Percentiles rank a stretch among this genome's conserved stretches.
phyloP scores from a whole-genome alignment of 1,139 yeast species.

The Saccharomyces hybrid region DNA sequence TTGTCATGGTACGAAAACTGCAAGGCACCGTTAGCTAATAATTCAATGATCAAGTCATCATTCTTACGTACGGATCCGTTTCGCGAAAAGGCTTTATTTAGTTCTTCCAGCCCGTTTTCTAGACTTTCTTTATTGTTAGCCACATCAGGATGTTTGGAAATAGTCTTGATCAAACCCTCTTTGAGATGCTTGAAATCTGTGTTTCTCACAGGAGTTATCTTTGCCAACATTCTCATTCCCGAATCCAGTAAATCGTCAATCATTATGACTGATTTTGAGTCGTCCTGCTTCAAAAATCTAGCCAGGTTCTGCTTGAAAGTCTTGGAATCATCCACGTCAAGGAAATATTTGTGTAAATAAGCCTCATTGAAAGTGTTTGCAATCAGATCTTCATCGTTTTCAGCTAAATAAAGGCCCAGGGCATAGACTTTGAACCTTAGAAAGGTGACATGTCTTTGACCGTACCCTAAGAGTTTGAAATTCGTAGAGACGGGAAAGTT shows the following conservation, averaged over 20 bases:
- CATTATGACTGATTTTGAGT: constrained; percentile 46
- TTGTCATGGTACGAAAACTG: constrained; percentile 39
- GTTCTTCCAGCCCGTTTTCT: constrained; percentile 47
- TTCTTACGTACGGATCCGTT: constrained; percentile 60
- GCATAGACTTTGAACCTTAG: constrained; percentile 80
- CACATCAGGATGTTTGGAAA: constrained; percentile 32
- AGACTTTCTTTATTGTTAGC: constrained; percentile 34
- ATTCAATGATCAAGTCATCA: constrained; percentile 48
- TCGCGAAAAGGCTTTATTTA: constrained; percentile 44
- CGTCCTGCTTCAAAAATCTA: constrained; percentile 47
- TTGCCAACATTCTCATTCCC: constrained; percentile 57
- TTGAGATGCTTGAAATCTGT: constrained; percentile 84
- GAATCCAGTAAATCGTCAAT: constrained; percentile 49
- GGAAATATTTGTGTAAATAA: constrained; percentile 32
- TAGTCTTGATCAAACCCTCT: constrained; percentile 80
- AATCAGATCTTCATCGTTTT: constrained; percentile 45
- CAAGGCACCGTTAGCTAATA: constrained; percentile 40
- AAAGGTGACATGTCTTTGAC: constrained; percentile 77
- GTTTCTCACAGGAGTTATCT: constrained; percentile 79
- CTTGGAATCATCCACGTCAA: constrained; percentile 28
- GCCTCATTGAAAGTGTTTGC: constrained; percentile 40
- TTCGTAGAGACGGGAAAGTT: constrained; percentile 18
- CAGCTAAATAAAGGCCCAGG: constrained; percentile 67
- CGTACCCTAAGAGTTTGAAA: constrained; percentile 62
- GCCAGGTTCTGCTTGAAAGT: constrained; percentile 44